Conservation (phyloP, 345 rosid genomes). For the Isatis tinctoria region DNA sequence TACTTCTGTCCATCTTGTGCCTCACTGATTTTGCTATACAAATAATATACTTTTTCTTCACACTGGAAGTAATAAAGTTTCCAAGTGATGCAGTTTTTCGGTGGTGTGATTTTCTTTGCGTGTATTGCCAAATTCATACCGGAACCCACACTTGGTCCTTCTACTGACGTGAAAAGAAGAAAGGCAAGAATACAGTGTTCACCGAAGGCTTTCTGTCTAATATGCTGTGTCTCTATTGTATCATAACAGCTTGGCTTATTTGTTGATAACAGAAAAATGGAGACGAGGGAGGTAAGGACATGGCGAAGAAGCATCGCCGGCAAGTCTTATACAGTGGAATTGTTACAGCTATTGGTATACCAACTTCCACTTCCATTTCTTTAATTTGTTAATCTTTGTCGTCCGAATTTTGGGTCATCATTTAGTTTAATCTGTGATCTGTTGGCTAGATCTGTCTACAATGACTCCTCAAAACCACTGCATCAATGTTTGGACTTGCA, state of each 20-base stretch:
- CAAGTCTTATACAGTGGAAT: constrained; percentile 93
- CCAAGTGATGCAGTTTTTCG: constrained; percentile 66
- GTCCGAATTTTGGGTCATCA: not conserved
- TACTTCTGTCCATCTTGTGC: constrained; percentile 19
- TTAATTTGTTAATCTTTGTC: not conserved
- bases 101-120: constrained; percentile 88
- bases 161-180: constrained; percentile 57
- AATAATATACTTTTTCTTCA: not conserved
- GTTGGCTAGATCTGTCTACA: constrained; percentile 3
- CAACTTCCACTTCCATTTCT: constrained; percentile 11
- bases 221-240: not conserved
- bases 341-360: constrained; percentile 83
- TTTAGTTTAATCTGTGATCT: not conserved
- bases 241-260: constrained; percentile 25
- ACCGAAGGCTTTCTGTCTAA: not conserved
- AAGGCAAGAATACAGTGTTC: constrained; percentile 47
- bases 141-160: constrained; percentile 65
- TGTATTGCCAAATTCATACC: constrained; percentile 83
- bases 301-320: constrained; percentile 82
- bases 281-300: constrained; percentile 78
- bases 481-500: constrained; percentile 1
- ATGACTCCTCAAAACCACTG: constrained; percentile 3
- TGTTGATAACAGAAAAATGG: constrained; percentile 54
- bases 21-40: constrained; percentile 2
- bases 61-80: constrained; percentile 30